Base-by-base conservation (phyloP, 805 yeast species). In the Kazachstania kunashirensis region DNA sequence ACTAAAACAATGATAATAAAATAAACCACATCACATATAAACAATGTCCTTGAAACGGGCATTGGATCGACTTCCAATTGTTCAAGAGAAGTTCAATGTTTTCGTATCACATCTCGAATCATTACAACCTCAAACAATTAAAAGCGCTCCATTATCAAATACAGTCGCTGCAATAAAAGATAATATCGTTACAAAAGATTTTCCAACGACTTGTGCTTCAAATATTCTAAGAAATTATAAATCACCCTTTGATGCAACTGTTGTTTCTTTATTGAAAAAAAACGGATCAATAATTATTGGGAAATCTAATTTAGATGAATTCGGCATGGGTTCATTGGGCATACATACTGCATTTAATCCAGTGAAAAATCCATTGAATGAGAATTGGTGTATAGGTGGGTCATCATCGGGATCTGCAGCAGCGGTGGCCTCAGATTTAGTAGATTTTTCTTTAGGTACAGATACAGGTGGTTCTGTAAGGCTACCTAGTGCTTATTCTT, bases 391-490 rank as follows among this genome's bases (percentile, higher is more conserved):
- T 1, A 67, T 81, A 2, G 99, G 99, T 10, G 98, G 98, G 0
- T 86, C 96, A 0, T 84, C 95, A 6, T 96, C 97, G 14, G 98
- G 98, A 0, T 74, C 92, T 26, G 97, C 97, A 0, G 95, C 95
- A 1, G 83, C 94, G 0, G 95, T 89, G 2, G 79, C 89, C 1
- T 72, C 79, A 0, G 79, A 64, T 1, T 52, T 76, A 43, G 57
- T 48, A 1, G 84, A 80, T 52, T 77, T 83, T 48, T 73, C 94
- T 1, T 59, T 92, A 25, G 99, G 98, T 0, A 83, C 97, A 1
- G 99, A 92, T 50, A 92, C 99, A 0, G 99, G 99, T 5, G 99
- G 99, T 0, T 85, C 96, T 0, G 84, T 92, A 0, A 68, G 99
- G 42, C 64, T 84, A 15, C 99, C 99, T 0, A 94, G 95, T 1